phyloP scores from a whole-genome alignment of 208 protist species.

The Naegleria lovaniensis region DNA sequence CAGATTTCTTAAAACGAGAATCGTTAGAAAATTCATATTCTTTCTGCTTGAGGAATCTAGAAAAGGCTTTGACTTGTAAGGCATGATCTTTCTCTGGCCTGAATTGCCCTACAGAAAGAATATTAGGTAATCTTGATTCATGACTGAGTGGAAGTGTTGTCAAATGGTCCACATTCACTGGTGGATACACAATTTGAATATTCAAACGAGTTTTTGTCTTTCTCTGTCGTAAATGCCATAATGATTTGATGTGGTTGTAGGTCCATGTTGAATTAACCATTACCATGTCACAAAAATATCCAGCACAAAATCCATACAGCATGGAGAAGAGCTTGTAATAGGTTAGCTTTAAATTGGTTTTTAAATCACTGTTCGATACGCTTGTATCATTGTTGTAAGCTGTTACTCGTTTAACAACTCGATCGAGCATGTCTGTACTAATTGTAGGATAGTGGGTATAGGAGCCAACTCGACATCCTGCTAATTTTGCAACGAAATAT shows the following conservation, averaged over 20 bases:
- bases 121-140: slow-evolving; percentile 48
- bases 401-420: slow-evolving; percentile 48
- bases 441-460: slow-evolving; percentile 98
- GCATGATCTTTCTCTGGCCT: slow-evolving; percentile 94
- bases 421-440: slow-evolving; percentile 65
- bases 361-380: slow-evolving; percentile 44
- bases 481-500: slow-evolving; percentile 79
- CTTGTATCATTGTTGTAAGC: slow-evolving; percentile 69
- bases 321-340: slow-evolving; percentile 79
- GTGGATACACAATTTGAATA: slow-evolving; percentile 73
- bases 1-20: slow-evolving; percentile 42
- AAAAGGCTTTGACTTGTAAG: slow-evolving; percentile 82
- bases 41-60: slow-evolving; percentile 31
- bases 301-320: slow-evolving; percentile 71
- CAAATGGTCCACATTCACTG: slow-evolving; percentile 69
- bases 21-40: neutral
- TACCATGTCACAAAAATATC: slow-evolving; percentile 61
- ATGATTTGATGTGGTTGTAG: slow-evolving; percentile 64
- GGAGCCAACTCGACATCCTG: slow-evolving; percentile 62
- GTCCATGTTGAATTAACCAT: slow-evolving; percentile 96
- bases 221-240: slow-evolving; percentile 59
- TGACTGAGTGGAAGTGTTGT: slow-evolving; percentile 37
- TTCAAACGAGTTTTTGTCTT: slow-evolving; percentile 23
- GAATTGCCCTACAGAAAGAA: slow-evolving; percentile 92
- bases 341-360: slow-evolving; percentile 61